Base-by-base conservation (phyloP, 805 yeast genomes). In the Candida silvatica region DNA sequence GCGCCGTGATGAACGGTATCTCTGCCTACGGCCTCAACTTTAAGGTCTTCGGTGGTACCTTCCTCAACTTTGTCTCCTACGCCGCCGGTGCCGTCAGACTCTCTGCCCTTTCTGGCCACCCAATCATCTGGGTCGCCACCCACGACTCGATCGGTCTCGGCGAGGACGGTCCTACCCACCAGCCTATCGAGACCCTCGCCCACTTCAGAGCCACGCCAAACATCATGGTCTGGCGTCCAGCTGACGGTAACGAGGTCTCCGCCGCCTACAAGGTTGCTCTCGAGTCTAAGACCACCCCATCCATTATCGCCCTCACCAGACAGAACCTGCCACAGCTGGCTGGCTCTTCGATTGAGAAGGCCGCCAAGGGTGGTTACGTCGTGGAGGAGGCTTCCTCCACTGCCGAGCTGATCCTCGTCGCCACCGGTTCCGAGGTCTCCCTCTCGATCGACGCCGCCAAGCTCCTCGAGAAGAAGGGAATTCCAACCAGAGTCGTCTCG, bases 1-100 rank as follows among this genome's bases (percentile, higher is more conserved):
- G 95, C 68, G 96, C 97, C 46, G 82, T 88, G 62, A 74, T 88
- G 77, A 90, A 92, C 67, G 98, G 98, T 80, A 82, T 90, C 51
- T 72, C 92, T 40, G 97, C 96, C 37, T 90, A 67, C 56, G 82
- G 82, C 66, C 83, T 82, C 45, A 85, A 84, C 69, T 77, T 70
- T 73, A 82, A 79, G 64, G 80, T 87, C 51, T 88, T 79, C 69
- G 96, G 96, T 62, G 97, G 95, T 66, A 90, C 98, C 56, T 90
- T 90, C 87, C 73, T 90, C 64, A 90, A 92, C 78, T 90, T 90
- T 52, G 80, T 73, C 44, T 72, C 79, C 9, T 82, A 82, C 54
- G 92, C 87, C 48, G 75, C 88, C 27, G 92, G 92, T 69, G 87
- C 94, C 51, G 76, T 82, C 35, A 78, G 94, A 75, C 71, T 83